Conservation (phyloP, 768 basidiomycete genomes). For the Hygrophorus pudorinus region DNA sequence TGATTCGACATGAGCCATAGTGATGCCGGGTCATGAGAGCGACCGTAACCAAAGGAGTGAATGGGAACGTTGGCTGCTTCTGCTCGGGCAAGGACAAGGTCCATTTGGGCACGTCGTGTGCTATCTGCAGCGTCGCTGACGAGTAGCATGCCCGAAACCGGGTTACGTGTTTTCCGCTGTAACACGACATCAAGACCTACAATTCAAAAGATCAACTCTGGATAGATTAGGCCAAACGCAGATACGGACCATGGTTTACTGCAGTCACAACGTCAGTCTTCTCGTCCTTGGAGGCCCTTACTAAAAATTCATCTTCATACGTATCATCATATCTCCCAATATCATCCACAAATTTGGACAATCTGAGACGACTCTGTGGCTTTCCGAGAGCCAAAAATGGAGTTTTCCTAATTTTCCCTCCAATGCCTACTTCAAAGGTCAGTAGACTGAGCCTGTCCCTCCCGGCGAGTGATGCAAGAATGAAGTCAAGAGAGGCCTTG, state of each 20-base stretch:
- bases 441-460: slow-evolving; percentile 84
- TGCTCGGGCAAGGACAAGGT: slow-evolving; percentile 90
- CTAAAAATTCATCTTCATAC: slow-evolving; percentile 41
- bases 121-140: slow-evolving; percentile 90
- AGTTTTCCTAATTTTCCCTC: slow-evolving; percentile 82
- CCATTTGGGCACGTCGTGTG: slow-evolving; percentile 94
- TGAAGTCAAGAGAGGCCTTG: slow-evolving; percentile 78
- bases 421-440: slow-evolving; percentile 83
- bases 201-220: slow-evolving; percentile 6
- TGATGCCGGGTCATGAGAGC: slow-evolving; percentile 93
- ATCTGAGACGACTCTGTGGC: slow-evolving; percentile 53
- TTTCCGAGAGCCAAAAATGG: slow-evolving; percentile 77
- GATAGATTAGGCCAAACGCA: background rate
- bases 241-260: slow-evolving; percentile 76
- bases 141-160: slow-evolving; percentile 84
- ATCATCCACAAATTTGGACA: slow-evolving; percentile 73
- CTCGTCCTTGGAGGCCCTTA: slow-evolving; percentile 76
- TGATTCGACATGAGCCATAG: slow-evolving; percentile 99
- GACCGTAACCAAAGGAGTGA: slow-evolving; percentile 94
- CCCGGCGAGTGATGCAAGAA: slow-evolving; percentile 63
- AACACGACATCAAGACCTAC: slow-evolving; percentile 86
- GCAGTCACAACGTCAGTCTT: slow-evolving; percentile 97
- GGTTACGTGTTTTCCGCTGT: slow-evolving; percentile 88
- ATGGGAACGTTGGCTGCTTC: slow-evolving; percentile 97
- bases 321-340: slow-evolving; percentile 36